These are phyloP conservation scores for Fusarium palustre DNA, from an alignment of 2,329 filamentous ascomycete genomes.

Conservation along the genomic window DNA sequence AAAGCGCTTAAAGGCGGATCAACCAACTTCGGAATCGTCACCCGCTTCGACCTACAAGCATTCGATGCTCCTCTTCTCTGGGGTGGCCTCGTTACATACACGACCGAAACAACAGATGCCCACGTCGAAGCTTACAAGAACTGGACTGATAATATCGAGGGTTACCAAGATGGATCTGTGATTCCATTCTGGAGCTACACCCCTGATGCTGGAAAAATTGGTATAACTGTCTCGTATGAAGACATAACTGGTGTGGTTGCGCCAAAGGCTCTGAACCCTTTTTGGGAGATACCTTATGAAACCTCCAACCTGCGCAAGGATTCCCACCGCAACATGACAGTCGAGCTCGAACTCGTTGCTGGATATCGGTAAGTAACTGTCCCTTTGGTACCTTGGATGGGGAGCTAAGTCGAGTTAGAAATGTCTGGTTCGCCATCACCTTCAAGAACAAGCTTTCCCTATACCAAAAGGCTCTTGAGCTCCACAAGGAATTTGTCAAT, in stretches of 20 bases:
- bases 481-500: conserved; percentile 12
- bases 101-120: conserved; percentile 21
- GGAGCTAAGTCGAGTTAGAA: background rate
- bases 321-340: conserved; percentile 17
- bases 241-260: conserved; percentile 12
- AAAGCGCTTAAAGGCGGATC: conserved; percentile 34
- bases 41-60: conserved; percentile 35
- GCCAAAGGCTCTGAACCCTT: conserved; percentile 5
- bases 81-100: conserved; percentile 32
- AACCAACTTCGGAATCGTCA: conserved; percentile 35
- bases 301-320: conserved; percentile 16
- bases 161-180: conserved; percentile 15
- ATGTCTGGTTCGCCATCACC: conserved; percentile 24
- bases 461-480: conserved; percentile 15
- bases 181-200: conserved; percentile 26
- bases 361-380: background rate
- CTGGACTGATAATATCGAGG: conserved; percentile 18
- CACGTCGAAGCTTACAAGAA: conserved; percentile 33
- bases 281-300: conserved; percentile 21
- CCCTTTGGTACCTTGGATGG: accelerated
- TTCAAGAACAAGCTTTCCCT: conserved; percentile 12
- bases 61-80: conserved; percentile 32
- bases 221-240: conserved; percentile 14
- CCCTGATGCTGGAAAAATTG: conserved; percentile 8
- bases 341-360: conserved; percentile 18